These are phyloP conservation scores for Cytospora mali DNA, from an alignment of 2,329 filamentous ascomycete species.

Conservation along the genomic window DNA sequence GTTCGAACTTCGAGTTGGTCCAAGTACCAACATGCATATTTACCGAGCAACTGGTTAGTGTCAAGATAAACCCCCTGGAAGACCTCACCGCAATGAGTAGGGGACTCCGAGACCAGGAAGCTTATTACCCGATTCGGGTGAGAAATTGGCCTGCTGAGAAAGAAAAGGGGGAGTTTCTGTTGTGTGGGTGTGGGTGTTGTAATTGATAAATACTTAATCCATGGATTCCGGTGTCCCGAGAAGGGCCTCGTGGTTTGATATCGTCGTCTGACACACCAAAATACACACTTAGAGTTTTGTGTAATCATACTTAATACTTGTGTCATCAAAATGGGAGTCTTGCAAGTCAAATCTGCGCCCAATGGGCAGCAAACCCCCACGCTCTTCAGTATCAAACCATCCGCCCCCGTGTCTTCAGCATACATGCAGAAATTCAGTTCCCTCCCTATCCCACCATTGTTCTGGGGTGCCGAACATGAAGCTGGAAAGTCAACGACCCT, in stretches of 20 bases:
- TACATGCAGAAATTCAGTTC: slow-evolving; percentile 13
- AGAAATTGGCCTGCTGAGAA: too few species aligned
- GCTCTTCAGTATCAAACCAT: slow-evolving; percentile 1
- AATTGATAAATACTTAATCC: too few species aligned
- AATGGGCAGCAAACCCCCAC: neutral
- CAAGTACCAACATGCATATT: neutral
- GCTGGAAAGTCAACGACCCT: neutral
- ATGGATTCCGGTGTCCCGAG: neutral
- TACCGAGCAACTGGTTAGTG: neutral
- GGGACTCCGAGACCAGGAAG: too few species aligned
- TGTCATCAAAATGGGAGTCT: neutral
- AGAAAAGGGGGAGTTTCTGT: too few species aligned
- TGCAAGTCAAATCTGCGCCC: neutral
- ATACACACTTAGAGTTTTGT: neutral
- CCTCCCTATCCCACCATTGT: neutral
- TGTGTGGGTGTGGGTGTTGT: too few species aligned
- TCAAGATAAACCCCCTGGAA: neutral
- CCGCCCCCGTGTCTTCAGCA: neutral
- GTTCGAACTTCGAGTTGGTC: too few species aligned
- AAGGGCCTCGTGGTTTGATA: neutral
- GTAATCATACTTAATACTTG: neutral
- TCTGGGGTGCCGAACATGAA: slow-evolving; percentile 7
- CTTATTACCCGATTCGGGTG: too few species aligned
- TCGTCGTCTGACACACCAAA: neutral
- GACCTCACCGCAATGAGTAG: too few species aligned